Evolutionary conservation across 2,329 filamentous ascomycete genomes (phyloP).

Genomic region (Cercospora canescens): DNA sequence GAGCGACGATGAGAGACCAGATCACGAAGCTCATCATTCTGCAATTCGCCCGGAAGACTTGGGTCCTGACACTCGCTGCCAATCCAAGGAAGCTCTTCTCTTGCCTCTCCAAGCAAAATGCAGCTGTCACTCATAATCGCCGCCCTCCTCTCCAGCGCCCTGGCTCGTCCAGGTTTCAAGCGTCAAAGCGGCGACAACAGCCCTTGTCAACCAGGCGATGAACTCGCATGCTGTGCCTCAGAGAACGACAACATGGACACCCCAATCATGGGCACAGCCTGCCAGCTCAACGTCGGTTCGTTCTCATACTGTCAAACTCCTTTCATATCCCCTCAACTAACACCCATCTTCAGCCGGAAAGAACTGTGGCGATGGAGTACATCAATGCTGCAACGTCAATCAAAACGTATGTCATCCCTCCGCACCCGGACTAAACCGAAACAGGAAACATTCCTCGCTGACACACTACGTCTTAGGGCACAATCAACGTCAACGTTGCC

Average conservation of each 20-base stretch:
- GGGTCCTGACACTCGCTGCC: too few relatives aligned
- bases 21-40: background rate
- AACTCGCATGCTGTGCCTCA: background rate
- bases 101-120: background rate
- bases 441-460: background rate
- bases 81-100: too few relatives aligned
- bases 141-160: background rate
- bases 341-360: background rate
- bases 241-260: background rate
- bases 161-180: background rate
- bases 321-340: background rate
- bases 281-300: background rate
- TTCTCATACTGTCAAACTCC: background rate
- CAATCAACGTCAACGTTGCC: background rate
- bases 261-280: background rate
- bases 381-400: background rate
- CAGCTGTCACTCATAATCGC: background rate
- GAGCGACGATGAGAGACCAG: background rate
- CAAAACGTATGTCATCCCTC: background rate
- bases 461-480: background rate
- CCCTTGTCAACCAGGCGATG: background rate
- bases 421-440: background rate
- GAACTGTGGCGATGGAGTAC: background rate
- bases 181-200: background rate
- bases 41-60: too few relatives aligned